Base-by-base conservation (phyloP, 345 rosid species). In the Brassica cretica region DNA sequence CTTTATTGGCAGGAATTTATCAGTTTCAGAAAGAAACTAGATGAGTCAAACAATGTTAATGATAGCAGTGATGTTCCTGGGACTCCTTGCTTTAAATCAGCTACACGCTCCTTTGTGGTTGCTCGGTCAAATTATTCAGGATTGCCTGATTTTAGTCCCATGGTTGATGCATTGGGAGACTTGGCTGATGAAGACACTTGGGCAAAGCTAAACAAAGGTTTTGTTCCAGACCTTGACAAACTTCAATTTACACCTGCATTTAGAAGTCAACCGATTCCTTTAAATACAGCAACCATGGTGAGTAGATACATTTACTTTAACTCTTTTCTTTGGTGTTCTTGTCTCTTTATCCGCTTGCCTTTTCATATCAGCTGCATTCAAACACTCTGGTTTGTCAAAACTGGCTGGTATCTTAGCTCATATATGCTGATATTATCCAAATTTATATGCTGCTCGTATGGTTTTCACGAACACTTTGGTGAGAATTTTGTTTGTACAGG, bases 141-240 rank as follows among this genome's bases (percentile, higher is more conserved):
- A 60, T 81, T 86, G 60, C 77, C 88, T 61, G 98, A 86, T 68
- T 91, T 41, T 75, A 95, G 99, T 78, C 98, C 97, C 7, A 91
- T 90, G 83, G 94, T 93, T 56, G 88, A 91, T 83, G 76, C 85
- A 75, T 81, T 88, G 16, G 55, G 55, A 49, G 55, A 49, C 55
- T 2, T 49, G 55, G 16, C 16, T n/a, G 55, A 49, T 49, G 55
- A 49, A 49, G 55, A 49, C 55, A 46, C 53, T 46, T 46, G 53
- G 53, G 6, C 5, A 12, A 87, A 89, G 85, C 85, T 95, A 89
- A 95, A 95, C 84, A 89, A 89, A 73, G 99, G 98, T 65, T 91
- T 82, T 73, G 74, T 86, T 64, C 84, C 90, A 78, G 94, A 95
- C 82, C 94, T 95, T 27, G 97, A 95, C 81, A 79, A 84, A 33